Evolutionary conservation across 148 eudicot genomes (phyloP).

Genomic region (Diospyros kaki): DNA sequence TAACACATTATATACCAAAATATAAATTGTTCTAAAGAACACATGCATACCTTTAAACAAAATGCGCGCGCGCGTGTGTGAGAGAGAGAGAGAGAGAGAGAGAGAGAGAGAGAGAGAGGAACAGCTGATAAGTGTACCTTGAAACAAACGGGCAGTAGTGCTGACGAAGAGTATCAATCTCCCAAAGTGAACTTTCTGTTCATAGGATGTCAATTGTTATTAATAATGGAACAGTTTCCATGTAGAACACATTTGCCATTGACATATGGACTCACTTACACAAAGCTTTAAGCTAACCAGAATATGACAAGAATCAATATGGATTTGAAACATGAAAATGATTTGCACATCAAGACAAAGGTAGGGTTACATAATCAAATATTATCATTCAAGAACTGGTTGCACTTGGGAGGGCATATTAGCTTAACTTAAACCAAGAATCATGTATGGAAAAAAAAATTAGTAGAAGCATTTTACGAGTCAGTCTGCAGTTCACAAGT

Average conservation of each 20-base stretch:
- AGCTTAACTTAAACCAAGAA: too few species aligned
- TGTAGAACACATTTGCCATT: background rate
- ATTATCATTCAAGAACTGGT: too few species aligned
- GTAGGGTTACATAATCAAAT: too few species aligned
- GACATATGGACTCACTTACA: background rate
- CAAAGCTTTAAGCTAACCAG: background rate
- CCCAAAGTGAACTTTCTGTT: slow-evolving; percentile 98
- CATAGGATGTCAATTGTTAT: slow-evolving; percentile 10
- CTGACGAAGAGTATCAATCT: slow-evolving; percentile 79
- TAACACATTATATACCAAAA: background rate
- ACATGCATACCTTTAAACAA: background rate
- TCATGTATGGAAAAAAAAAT: too few species aligned
- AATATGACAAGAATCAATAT: background rate
- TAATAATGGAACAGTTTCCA: background rate
- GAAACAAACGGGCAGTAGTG: slow-evolving; percentile 91
- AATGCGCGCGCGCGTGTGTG: background rate
- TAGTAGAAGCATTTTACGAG: too few species aligned
- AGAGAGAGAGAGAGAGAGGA: background rate
- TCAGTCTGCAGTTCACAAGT: too few species aligned
- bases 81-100: background rate
- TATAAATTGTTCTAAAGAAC: background rate
- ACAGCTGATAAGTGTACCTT: slow-evolving; percentile 39
- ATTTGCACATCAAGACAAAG: too few species aligned
- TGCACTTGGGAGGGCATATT: too few species aligned
- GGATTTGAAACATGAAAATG: too few species aligned